A percentile compares a stretch with the other conserved stretches of the same genome.
These are phyloP conservation scores for Corylus avellana DNA, from an alignment of 306 rosid genomes.

Conservation along the genomic window DNA sequence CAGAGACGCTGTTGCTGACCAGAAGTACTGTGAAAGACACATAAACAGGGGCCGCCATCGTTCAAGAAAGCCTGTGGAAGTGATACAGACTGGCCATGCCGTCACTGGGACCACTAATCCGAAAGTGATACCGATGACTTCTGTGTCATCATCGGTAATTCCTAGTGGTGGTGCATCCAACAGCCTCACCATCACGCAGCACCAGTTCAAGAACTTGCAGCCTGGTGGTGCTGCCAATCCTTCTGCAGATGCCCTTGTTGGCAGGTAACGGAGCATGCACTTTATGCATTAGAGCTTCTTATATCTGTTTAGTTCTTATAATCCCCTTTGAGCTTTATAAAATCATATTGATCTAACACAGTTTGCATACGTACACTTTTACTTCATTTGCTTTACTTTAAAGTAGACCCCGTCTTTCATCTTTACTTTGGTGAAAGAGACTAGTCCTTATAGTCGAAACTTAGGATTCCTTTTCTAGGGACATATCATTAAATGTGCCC, in stretches of 20 bases:
- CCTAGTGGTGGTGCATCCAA: constrained; percentile 33
- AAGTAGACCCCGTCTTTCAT: constrained; percentile 33
- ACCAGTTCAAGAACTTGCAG: constrained; percentile 44
- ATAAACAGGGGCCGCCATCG: constrained; percentile 69
- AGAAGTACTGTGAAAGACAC: constrained; percentile 64
- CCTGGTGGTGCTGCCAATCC: constrained; percentile 29
- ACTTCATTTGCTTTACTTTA: constrained; percentile 30
- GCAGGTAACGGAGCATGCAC: constrained; percentile 31
- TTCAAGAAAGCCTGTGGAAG: constrained; percentile 80
- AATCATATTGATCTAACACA: constrained; percentile 4
- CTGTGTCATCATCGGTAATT: constrained; percentile 26
- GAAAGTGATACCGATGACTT: constrained; percentile 26
- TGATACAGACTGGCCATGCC: constrained; percentile 52
- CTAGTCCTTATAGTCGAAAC: constrained; percentile 30
- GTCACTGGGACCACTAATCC: constrained; percentile 39
- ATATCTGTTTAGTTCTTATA: constrained; percentile 22
- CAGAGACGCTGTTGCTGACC: constrained; percentile 58
- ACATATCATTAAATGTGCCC: constrained; percentile 13
- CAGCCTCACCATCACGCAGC: constrained; percentile 18
- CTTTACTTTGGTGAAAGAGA: constrained; percentile 42
- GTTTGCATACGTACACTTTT: constrained; percentile 6
- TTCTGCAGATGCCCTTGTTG: constrained; percentile 28
- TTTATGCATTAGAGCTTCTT: background rate
- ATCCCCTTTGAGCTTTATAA: constrained; percentile 1
- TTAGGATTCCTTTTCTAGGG: constrained; percentile 35